Percentiles rank a stretch among this genome's conserved stretches.
These are phyloP conservation scores for Rhodosporidiobolus odoratus DNA, from an alignment of 768 basidiomycete species.

Conservation along the genomic window DNA sequence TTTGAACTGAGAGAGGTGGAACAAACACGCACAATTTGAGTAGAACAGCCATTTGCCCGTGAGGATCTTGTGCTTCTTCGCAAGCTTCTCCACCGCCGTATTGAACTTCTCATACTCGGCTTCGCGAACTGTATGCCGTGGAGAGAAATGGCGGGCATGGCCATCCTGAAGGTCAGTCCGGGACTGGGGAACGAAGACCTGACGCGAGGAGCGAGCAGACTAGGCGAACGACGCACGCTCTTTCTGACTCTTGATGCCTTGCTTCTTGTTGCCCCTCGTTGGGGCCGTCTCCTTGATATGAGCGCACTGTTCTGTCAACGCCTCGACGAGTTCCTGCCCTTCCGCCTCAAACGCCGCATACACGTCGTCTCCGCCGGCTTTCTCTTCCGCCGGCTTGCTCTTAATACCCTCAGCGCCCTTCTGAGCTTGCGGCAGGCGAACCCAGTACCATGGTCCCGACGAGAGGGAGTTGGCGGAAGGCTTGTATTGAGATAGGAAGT, in stretches of 20 bases:
- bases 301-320: neutral
- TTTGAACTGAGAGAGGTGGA: neutral
- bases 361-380: neutral
- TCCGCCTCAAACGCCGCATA: neutral
- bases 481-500: conserved; percentile 5
- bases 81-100: conserved; percentile 20
- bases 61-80: conserved; percentile 22
- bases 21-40: neutral
- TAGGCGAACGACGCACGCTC: conserved; percentile 6
- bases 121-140: conserved; percentile 25
- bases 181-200: neutral
- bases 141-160: no score
- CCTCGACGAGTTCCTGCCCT: neutral
- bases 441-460: conserved; percentile 9
- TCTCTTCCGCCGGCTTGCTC: conserved; percentile 8
- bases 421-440: neutral
- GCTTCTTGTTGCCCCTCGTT: conserved; percentile 20
- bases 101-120: conserved; percentile 11
- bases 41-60: conserved; percentile 39
- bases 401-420: neutral
- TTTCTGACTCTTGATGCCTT: conserved; percentile 19
- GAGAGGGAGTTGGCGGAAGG: neutral
- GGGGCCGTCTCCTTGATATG: conserved; percentile 20
- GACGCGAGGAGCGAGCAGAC: neutral
- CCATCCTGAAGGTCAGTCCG: neutral